A percentile compares a stretch with the other conserved stretches of the same genome.
Evolutionary conservation across 164 flowering plant genomes (phyloP).

Genomic region (Taxillus chinensis): DNA sequence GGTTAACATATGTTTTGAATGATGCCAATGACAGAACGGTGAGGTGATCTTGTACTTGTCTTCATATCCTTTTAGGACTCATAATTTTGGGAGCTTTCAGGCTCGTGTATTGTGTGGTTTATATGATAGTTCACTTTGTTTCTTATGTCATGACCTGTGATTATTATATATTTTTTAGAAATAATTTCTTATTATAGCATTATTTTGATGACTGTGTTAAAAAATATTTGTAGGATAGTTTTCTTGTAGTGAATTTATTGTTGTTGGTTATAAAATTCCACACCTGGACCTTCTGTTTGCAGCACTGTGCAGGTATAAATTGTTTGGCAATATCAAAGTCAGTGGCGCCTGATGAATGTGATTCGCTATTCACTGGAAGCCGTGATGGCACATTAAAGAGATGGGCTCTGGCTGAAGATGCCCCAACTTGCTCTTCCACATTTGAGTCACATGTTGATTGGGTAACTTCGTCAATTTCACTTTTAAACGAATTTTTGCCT

Average conservation of each 20-base stretch:
- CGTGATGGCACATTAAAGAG: constrained; percentile 94
- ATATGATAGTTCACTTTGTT: no score
- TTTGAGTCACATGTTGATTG: constrained; percentile 99
- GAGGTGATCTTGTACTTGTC: neutral
- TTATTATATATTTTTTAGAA: no score
- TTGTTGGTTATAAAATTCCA: neutral
- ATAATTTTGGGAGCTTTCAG: no score
- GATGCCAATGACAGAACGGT: constrained; percentile 81
- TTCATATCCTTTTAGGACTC: neutral
- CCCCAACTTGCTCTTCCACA: constrained; percentile 78
- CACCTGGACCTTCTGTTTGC: constrained; percentile 20
- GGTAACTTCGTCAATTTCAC: constrained; percentile 32
- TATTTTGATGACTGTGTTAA: neutral
- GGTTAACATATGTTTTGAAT: constrained; percentile 79
- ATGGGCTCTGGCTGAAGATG: constrained; percentile 71
- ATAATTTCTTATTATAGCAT: neutral
- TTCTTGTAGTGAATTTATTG: neutral
- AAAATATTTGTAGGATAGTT: no score
- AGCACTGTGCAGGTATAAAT: constrained; percentile 96
- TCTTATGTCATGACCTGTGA: no score
- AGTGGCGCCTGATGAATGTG: constrained; percentile 29
- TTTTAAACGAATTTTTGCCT: neutral
- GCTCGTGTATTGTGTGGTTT: no score
- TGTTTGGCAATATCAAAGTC: constrained; percentile 65
- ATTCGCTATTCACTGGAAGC: constrained; percentile 82